A percentile compares a stretch with the other conserved stretches of the same genome.
These are phyloP conservation scores for Sporisorium scitamineum DNA, from an alignment of 1,284 basidiomycete genomes.

Conservation along the genomic window DNA sequence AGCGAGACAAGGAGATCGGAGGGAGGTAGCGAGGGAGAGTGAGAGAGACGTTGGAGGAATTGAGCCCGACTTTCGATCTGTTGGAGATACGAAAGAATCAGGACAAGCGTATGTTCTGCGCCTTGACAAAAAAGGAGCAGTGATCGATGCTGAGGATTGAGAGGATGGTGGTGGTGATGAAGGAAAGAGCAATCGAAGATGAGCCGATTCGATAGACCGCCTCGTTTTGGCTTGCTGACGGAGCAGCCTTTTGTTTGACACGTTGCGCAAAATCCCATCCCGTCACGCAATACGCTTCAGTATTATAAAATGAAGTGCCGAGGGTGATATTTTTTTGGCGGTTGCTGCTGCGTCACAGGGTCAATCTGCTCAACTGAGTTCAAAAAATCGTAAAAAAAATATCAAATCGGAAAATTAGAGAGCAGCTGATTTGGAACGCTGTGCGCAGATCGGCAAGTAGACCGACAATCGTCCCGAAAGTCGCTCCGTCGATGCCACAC, in stretches of 20 bases:
- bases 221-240: too few species aligned
- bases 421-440: neutral
- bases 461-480: neutral
- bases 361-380: neutral
- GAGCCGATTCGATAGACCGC: neutral
- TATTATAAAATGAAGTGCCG: neutral
- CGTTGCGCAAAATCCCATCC: constrained; percentile 5
- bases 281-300: constrained; percentile 3
- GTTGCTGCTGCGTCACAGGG: constrained; percentile 5
- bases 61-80: constrained; percentile 51
- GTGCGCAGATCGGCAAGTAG: neutral
- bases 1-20: neutral
- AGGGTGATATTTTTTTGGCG: neutral
- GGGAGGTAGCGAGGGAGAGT: constrained; percentile 5
- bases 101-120: constrained; percentile 36
- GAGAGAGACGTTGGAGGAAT: constrained; percentile 16
- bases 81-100: constrained; percentile 55
- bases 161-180: constrained; percentile 26
- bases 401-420: neutral
- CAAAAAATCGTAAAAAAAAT: neutral
- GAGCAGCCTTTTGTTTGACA: too few species aligned
- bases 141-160: constrained; percentile 7
- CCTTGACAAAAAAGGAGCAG: constrained; percentile 31
- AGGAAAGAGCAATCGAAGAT: neutral
- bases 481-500: neutral